Base-by-base conservation (phyloP, 108 stramenopile genomes). In the Nitzschia sp. region DNA sequence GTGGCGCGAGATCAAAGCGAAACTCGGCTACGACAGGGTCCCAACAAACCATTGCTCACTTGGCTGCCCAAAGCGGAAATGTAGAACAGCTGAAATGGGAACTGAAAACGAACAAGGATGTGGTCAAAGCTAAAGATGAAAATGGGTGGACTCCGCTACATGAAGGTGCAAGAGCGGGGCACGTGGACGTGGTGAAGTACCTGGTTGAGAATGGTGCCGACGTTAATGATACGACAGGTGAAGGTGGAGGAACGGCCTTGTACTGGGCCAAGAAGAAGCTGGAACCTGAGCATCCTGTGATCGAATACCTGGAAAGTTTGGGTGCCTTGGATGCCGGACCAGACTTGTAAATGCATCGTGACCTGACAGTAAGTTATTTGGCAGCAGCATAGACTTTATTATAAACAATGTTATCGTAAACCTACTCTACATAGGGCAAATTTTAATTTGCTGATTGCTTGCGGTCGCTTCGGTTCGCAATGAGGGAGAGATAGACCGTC, bases 81-180 rank as follows among this genome's bases (percentile, higher is more conserved):
- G 34, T 84, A 4, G 72, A 85, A 2, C 34, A 34, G 36, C 52
- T 93, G 35, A 52, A 69, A 36, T 45, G 34, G 22, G 76, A 80
- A 3, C 70, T 89, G 28, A 71, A 79, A 8, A 71, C 75, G 16
- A 60, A 89, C 32, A 86, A 80, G 46, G 63, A 80, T 41, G 36
- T 81, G n/a, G 58, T 92, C 23, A 66, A 87, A 55, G 80, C 79
- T n/a, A 80, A 72, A 60, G 94, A 95, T 72, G 66, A 21, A 2
- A 95, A 95, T 81, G 94, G 89, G 6, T 95, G 94, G 94, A 83
- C 85, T 26, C 55, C 65, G 17, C 27, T 84, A 21, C 91, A 92
- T 65, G 94, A 95, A 66, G 91, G 77, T 50, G 86, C 84, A 0
- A 61, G 94, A 25, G 86, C 75, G 16, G 94, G 91, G 2, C 86